Percentiles rank a stretch among this genome's conserved stretches.
phyloP scores from a whole-genome alignment of 345 rosid species.

The Noccaea caerulescens region DNA sequence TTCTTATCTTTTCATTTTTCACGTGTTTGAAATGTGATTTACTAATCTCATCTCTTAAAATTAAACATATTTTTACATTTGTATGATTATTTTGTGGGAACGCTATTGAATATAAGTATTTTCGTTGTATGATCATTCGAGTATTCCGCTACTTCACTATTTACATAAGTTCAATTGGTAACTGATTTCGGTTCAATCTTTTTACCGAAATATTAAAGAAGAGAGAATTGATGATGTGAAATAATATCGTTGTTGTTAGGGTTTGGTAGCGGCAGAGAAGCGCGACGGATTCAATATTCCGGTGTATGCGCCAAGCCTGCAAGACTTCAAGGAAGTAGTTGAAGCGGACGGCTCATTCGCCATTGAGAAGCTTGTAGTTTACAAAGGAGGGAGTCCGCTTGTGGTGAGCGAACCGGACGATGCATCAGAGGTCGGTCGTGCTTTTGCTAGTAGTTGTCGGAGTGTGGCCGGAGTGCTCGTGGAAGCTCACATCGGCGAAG shows the following conservation, averaged over 20 bases:
- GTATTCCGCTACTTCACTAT: not conserved
- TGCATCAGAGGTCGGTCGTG: slow-evolving; percentile 70
- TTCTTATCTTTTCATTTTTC: not conserved
- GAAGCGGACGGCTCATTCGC: slow-evolving; percentile 73
- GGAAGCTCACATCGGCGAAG: slow-evolving; percentile 88
- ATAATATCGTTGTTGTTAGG: slow-evolving; percentile 42
- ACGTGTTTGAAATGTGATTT: not conserved
- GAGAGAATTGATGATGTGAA: not conserved
- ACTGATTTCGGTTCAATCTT: not conserved
- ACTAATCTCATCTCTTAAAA: not conserved
- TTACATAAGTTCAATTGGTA: not conserved
- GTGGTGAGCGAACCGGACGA: slow-evolving; percentile 81
- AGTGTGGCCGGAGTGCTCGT: slow-evolving; percentile 89
- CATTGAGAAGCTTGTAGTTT: slow-evolving; percentile 74
- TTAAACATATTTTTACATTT: no score
- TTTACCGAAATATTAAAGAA: not conserved
- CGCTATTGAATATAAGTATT: not conserved
- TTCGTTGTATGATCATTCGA: not conserved
- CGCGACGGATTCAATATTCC: slow-evolving; percentile 91
- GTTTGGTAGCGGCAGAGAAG: slow-evolving; percentile 66
- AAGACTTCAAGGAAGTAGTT: slow-evolving; percentile 84
- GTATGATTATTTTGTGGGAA: no score
- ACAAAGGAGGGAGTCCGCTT: slow-evolving; percentile 94
- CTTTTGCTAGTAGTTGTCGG: slow-evolving; percentile 73
- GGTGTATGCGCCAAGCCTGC: slow-evolving; percentile 85